Base-by-base conservation (phyloP, 2,329 filamentous ascomycete species). In the Cladosporium oxysporum region DNA sequence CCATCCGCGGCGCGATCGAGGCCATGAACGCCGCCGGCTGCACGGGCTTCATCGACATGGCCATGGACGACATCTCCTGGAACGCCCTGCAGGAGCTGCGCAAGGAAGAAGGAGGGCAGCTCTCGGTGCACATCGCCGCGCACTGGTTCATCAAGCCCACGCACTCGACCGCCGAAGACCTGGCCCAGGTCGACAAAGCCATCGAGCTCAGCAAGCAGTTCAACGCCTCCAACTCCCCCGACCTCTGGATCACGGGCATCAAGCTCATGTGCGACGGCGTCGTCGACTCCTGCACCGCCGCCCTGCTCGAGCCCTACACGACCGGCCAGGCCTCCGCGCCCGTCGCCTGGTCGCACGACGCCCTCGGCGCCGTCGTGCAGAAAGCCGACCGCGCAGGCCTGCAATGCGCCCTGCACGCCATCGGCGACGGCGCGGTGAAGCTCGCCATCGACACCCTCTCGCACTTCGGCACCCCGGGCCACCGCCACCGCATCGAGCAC, bases 251-350 rank as follows among this genome's bases (percentile, higher is more conserved):
- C 10, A 83, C 86, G 0, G 88, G 88, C 5, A 83, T 90, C 74
- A 90, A 90, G 72, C 75, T 90, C 26, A 88, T 90, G 47, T 85
- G 84, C 70, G 88, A 90, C 66, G 88, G 88, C 12, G 85, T 88
- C 41, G 81, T 90, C 44, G 88, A 90, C 68, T 85, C 85, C 0
- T 90, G 87, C 74, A 90, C 88, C 1, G 88, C 88, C 0, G 85
- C 84, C 0, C 75, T 90, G 1, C 79, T 80, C 1, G 82, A 88
- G 71, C 87, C 88, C 0, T 90, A 90, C 71, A 79, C 82, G 2
- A 72, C 71, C 7, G 75, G 77, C 4, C 83, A 82, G 68, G 81
- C 79, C 1, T 73, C 78, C 6, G 77, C 79, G 12, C 77, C 82
- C 26, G 80, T 86, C 0, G 79, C 89, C 59, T 90, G 87, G 87